These are phyloP conservation scores for Rhodotorula sphaerocarpa DNA, from an alignment of 768 basidiomycete species.

Conservation along the genomic window DNA sequence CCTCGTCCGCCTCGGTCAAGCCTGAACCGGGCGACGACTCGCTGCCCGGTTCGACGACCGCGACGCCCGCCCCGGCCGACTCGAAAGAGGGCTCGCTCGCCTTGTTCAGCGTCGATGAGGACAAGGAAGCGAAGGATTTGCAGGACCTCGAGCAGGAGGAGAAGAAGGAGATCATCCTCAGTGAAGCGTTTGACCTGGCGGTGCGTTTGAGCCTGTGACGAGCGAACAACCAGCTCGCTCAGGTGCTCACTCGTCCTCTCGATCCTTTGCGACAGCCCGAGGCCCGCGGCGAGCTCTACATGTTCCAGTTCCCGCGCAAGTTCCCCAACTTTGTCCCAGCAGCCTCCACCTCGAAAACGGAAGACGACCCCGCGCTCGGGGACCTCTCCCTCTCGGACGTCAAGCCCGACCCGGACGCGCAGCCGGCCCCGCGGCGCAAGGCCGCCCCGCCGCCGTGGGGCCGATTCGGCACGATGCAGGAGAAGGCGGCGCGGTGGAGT, in stretches of 20 bases:
- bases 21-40: slow-evolving; percentile 24
- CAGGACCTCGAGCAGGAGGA: slow-evolving; percentile 30
- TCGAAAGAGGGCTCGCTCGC: slow-evolving; percentile 28
- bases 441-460: slow-evolving; percentile 25
- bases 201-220: slow-evolving; percentile 11
- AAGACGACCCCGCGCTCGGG: not conserved
- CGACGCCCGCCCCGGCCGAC: slow-evolving; percentile 7
- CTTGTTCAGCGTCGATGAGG: slow-evolving; percentile 10
- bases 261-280: slow-evolving; percentile 2
- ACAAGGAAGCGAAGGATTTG: slow-evolving; percentile 32
- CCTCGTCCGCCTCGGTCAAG: slow-evolving; percentile 19
- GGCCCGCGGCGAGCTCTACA: slow-evolving; percentile 36
- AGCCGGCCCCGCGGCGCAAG: slow-evolving; percentile 1
- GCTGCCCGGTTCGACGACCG: not conserved
- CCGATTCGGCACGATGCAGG: slow-evolving; percentile 11
- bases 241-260: not conserved
- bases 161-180: slow-evolving; percentile 32
- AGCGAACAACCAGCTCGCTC: no score
- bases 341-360: not conserved
- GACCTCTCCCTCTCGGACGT: slow-evolving; percentile 5
- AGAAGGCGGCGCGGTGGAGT: slow-evolving; percentile 32
- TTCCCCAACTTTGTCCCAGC: slow-evolving; percentile 34
- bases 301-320: slow-evolving; percentile 40
- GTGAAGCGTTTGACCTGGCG: slow-evolving; percentile 28
- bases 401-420: slow-evolving; percentile 31